Base-by-base conservation (phyloP, 352 stramenopile species). In the Phytophthora syringae region DNA sequence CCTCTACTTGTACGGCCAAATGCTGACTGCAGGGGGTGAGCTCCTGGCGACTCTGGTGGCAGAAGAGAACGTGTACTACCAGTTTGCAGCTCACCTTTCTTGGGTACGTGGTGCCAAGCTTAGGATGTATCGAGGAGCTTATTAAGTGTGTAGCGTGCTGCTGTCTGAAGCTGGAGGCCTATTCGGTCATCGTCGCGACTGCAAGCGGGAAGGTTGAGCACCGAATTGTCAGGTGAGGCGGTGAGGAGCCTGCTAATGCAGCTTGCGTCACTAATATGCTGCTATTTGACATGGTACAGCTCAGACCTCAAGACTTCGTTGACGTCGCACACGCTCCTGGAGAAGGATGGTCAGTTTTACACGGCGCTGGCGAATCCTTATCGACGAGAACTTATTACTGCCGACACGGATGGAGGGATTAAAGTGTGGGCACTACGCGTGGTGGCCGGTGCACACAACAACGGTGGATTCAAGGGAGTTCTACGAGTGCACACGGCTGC, bases 361-460 rank as follows among this genome's bases (percentile, higher is more conserved):
- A 73, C 71, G 32, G 54, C 62, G 1, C 50, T 83, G n/a, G 56
- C 50, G 7, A 89, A 89, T 65, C n/a, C 64, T 9, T 30, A 60
- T 39, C 74, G 80, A 27, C 64, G 67, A 25, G 78, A 87, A 43
- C 47, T 87, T 24, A 67, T 87, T 52, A 86, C 80, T 27, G 60
- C 73, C 5, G 80, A 89, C 45, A 72, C 77, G 2, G 71, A 84
- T 12, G 80, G 80, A 21, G 77, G 80, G 5, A 60, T 87, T n/a
- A 85, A 84, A 53, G 74, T 84, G 2, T 89, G 80, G 77, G 67
- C 66, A 18, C 44, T 87, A 5, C 73, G 77, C 7, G 58, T 72
- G 4, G 54, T 72, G 5, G 40, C 61, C 18, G 70, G 43, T 28
- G 49, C 60, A 12, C 50, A 64, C 6, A 71, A 67, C 18, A 60